Conservation (phyloP, 2,329 filamentous ascomycete species). For the Rosellinia necatrix region DNA sequence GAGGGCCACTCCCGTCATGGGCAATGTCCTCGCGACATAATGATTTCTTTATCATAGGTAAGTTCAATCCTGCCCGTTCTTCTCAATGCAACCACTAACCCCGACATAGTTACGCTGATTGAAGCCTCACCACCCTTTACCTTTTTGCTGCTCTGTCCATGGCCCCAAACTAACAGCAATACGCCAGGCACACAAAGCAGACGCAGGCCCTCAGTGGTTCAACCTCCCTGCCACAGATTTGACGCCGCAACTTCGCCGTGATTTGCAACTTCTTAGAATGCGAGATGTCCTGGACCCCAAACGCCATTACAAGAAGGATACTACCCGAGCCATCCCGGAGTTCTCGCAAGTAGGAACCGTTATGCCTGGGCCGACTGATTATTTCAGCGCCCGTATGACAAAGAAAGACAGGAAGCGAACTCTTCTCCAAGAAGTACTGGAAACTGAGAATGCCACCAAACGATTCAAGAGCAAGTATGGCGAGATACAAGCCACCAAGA, state of each 20-base stretch:
- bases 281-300: conserved; percentile 87
- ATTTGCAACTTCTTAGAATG: conserved; percentile 74
- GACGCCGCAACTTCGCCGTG: conserved; percentile 83
- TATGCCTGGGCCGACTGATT: conserved; percentile 87
- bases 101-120: conserved; percentile 77
- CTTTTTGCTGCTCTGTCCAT: not conserved
- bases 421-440: conserved; percentile 82
- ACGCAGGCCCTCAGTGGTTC: conserved; percentile 84
- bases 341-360: conserved; percentile 90
- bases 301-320: conserved; percentile 79
- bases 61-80: not conserved
- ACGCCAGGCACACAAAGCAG: conserved; percentile 47
- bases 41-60: conserved; percentile 46
- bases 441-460: conserved; percentile 64
- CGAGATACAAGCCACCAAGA: conserved; percentile 80
- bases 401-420: conserved; percentile 89
- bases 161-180: conserved; percentile 21
- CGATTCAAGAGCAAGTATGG: conserved; percentile 88
- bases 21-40: conserved; percentile 69
- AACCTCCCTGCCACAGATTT: conserved; percentile 82
- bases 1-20: conserved; percentile 80
- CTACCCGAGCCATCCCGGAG: conserved; percentile 72
- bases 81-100: conserved; percentile 39
- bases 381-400: conserved; percentile 76
- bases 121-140: conserved; percentile 13